phyloP scores from a whole-genome alignment of 768 basidiomycete species.

The Mrakia hoshinonis region DNA sequence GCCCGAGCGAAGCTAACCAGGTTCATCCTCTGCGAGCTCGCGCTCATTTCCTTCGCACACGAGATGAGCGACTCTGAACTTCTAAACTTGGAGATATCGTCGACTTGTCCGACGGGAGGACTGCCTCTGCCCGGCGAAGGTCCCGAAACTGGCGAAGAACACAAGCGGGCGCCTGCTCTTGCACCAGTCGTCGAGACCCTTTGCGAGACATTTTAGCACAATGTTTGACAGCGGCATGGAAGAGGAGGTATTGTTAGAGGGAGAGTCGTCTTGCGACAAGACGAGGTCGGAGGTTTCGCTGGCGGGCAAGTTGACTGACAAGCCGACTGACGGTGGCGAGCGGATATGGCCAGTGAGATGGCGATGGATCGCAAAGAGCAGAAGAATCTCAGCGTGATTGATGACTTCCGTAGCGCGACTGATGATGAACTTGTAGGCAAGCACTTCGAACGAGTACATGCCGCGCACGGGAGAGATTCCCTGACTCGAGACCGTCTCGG shows the following conservation, averaged over 20 bases:
- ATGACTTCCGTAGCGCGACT: conserved; percentile 30
- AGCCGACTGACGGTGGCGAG: neutral
- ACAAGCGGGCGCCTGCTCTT: conserved; percentile 31
- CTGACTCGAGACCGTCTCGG: neutral
- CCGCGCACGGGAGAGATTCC: conserved; percentile 22
- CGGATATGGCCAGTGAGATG: conserved; percentile 28
- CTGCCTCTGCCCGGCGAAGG: conserved; percentile 26
- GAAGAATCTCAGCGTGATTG: conserved; percentile 26
- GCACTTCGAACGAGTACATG: conserved; percentile 35
- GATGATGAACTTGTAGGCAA: conserved; percentile 35
- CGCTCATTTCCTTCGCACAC: conserved; percentile 28
- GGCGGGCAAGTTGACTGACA: neutral
- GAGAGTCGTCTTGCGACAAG: neutral
- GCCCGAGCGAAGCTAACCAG: no score
- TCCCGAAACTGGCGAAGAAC: conserved; percentile 31
- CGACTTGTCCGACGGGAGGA: conserved; percentile 33
- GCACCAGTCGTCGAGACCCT: conserved; percentile 36
- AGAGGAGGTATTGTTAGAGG: conserved; percentile 5
- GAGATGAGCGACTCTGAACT: conserved; percentile 28
- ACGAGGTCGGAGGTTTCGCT: neutral
- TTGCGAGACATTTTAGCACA: conserved; percentile 32
- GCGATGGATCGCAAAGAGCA: conserved; percentile 34
- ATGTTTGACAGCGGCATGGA: conserved; percentile 34
- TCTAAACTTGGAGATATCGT: conserved; percentile 27
- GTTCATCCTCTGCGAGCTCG: neutral